phyloP scores from a whole-genome alignment of 495 filamentous ascomycete genomes.

The Neurospora africana region DNA sequence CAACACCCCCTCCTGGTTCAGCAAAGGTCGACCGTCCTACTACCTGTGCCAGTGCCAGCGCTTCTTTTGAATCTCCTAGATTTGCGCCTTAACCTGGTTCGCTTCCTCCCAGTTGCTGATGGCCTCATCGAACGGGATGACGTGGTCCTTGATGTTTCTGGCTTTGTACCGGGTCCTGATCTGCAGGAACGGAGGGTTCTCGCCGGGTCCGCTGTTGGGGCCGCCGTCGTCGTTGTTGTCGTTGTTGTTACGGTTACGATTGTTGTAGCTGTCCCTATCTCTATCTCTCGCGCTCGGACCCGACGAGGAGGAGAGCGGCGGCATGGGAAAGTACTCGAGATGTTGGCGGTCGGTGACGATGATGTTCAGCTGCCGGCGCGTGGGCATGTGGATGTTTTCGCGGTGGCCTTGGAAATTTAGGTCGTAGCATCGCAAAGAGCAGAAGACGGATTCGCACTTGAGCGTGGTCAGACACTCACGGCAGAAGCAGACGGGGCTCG shows the following conservation, averaged over 20 bases:
- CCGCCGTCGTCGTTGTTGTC: not conserved
- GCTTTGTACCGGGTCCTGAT: constrained; percentile 18
- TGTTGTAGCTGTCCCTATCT: constrained; percentile 3
- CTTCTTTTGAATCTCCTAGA: not conserved
- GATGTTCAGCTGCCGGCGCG: constrained; percentile 13
- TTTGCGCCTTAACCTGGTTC: constrained; percentile 13
- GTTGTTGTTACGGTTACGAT: not conserved
- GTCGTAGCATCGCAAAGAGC: constrained; percentile 29
- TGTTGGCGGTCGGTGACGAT: constrained; percentile 18
- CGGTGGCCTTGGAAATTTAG: constrained; percentile 32
- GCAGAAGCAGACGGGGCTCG: constrained; percentile 22
- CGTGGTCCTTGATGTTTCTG: constrained; percentile 19
- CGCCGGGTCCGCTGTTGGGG: not conserved
- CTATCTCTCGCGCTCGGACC: not conserved
- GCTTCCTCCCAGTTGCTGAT: constrained; percentile 27
- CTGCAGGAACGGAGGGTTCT: not conserved
- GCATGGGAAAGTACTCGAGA: constrained; percentile 14
- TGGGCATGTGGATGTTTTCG: constrained; percentile 27
- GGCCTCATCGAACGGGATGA: constrained; percentile 19
- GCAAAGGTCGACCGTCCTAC: not conserved
- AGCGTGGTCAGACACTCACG: constrained; percentile 28
- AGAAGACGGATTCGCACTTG: constrained; percentile 26
- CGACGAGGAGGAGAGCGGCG: not conserved
- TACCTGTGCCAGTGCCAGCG: not conserved
- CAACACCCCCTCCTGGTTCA: not conserved